Percentiles rank a stretch among this genome's conserved stretches.
Evolutionary conservation across 2,329 filamentous ascomycete species (phyloP).

Genomic region (Sarocladium brachiariae): DNA sequence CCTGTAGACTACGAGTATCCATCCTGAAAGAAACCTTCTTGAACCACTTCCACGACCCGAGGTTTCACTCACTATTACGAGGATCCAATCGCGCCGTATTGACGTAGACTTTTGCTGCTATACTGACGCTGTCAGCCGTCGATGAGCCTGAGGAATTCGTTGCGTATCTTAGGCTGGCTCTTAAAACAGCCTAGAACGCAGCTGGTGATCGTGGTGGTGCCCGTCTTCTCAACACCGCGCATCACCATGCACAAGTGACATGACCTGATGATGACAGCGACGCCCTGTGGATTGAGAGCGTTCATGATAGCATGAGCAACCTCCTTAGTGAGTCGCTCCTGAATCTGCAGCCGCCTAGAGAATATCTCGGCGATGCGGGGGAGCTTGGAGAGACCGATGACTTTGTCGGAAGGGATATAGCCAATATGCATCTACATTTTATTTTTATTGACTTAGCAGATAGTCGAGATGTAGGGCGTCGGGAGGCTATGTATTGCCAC

Average conservation of each 20-base stretch:
- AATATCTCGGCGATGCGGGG: constrained; percentile 98
- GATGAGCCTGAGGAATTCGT: constrained; percentile 85
- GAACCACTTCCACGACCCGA: not conserved
- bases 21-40: not conserved
- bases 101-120: not conserved
- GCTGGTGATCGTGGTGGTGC: constrained; percentile 82
- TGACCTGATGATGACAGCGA: constrained; percentile 95
- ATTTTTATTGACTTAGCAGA: not conserved
- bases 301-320: constrained; percentile 92
- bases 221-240: constrained; percentile 93
- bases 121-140: constrained; percentile 25
- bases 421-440: constrained; percentile 85
- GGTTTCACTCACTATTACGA: not conserved
- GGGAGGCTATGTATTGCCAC: not conserved
- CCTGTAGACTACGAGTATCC: too few relatives aligned
- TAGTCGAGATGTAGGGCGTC: too few relatives aligned
- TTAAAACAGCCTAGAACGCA: constrained; percentile 97
- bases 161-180: constrained; percentile 83
- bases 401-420: constrained; percentile 86
- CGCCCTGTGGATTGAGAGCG: constrained; percentile 85
- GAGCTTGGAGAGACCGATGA: constrained; percentile 92
- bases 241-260: constrained; percentile 98
- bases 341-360: constrained; percentile 84
- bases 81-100: not conserved
- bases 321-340: constrained; percentile 93